Evolutionary conservation across 352 stramenopile species (phyloP), one percentile per base, ranked within the genome.

Genomic region (Pythium rhizo-oryzae): DNA sequence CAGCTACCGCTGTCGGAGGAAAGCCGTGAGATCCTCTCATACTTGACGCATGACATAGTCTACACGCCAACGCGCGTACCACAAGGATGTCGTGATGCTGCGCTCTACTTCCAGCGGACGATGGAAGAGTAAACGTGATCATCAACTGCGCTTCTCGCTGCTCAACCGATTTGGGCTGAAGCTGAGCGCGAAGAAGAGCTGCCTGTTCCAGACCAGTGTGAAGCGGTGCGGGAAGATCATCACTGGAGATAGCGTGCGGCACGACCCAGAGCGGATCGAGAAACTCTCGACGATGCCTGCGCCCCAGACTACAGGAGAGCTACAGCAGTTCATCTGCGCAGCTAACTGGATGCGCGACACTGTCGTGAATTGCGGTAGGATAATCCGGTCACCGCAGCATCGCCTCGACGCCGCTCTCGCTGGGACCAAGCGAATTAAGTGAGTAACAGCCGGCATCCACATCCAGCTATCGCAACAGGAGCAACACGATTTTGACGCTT

Each of bases 51-150:
- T 41, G 16, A 23, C 15, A 69, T 56, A 11, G 21, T 77, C 15
- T 75, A 72, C 43, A 78, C 57, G 8, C 71, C 67, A 41, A 55
- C 19, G 8, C 60, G 67, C 1, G 59, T 78, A 15, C 61, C 62
- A 15, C 71, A 78, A 69, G 70, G 70, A 11, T 58, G 39, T 52
- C 24, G 35, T 28, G 68, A 75, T 53, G 50, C 55, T n/a, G 62
- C 68, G 4, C 30, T 75, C 19, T 55, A 66, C 43, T 75, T 67
- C 62, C 62, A 66, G 57, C 2, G 19, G n/a, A 67, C 50, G 9
- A 72, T 72, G 53, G 55, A 76, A 35, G 19, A 53, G 21, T 62
- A n/a, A n/a, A n/a, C n/a, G n/a, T n/a, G n/a, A n/a, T n/a, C n/a
- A n/a, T n/a, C n/a, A n/a, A n/a, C n/a, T n/a, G n/a, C n/a, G 25